Percentiles rank a stretch among this genome's conserved stretches.
Evolutionary conservation across 257 asterid genomes (phyloP).

Genomic region (Fraxinus americana): DNA sequence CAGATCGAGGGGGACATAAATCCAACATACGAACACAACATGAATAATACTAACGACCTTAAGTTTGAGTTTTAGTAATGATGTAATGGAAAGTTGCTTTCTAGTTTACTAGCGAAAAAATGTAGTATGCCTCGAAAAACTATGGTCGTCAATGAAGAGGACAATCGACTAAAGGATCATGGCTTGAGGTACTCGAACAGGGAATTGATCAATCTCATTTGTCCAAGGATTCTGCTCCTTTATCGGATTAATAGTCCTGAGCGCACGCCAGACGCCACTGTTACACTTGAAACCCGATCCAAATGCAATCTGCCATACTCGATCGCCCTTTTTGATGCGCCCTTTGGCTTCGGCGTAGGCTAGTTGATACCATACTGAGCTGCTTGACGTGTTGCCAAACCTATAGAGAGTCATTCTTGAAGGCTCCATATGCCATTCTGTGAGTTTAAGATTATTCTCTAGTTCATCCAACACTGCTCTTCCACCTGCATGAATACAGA

Average conservation of each 20-base stretch:
- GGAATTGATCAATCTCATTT: slow-evolving; percentile 43
- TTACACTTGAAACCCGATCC: slow-evolving; percentile 57
- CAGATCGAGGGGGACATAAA: too few relatives aligned
- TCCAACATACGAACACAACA: too few relatives aligned
- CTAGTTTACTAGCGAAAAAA: not conserved
- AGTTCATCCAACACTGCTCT: slow-evolving; percentile 48
- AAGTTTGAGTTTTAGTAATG: too few relatives aligned
- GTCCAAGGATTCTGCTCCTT: slow-evolving; percentile 48
- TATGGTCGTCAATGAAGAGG: not conserved
- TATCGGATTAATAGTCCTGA: slow-evolving; percentile 35
- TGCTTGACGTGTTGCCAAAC: slow-evolving; percentile 56
- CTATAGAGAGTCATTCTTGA: slow-evolving; percentile 54
- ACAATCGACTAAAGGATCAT: slow-evolving; percentile 11
- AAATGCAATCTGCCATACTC: slow-evolving; percentile 52
- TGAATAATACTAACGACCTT: too few relatives aligned
- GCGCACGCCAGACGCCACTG: slow-evolving; percentile 47
- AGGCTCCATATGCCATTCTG: slow-evolving; percentile 48
- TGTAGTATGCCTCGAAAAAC: not conserved
- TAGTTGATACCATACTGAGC: slow-evolving; percentile 51
- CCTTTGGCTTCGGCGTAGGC: slow-evolving; percentile 57
- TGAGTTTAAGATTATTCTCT: slow-evolving; percentile 45
- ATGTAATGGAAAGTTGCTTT: too few relatives aligned
- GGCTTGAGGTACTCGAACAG: slow-evolving; percentile 32
- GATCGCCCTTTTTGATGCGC: slow-evolving; percentile 44
- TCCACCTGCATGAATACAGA: slow-evolving; percentile 52